Conservation (phyloP, 2,329 filamentous ascomycete genomes). For the Nigrospora sphaerica region DNA sequence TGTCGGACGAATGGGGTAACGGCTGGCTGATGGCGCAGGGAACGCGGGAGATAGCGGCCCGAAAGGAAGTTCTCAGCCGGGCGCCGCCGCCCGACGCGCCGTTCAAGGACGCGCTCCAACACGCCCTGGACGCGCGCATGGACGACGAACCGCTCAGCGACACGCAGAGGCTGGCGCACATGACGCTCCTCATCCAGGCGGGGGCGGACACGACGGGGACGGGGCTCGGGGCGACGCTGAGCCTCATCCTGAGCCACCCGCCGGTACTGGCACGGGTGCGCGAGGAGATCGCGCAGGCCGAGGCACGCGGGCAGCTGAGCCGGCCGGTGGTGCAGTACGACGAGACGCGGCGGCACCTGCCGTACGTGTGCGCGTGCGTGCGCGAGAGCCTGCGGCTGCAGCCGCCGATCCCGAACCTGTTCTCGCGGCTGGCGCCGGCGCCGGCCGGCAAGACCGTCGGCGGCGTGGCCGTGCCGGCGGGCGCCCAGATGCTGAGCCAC, state of each 20-base stretch:
- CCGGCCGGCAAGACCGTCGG: not conserved
- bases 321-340: not conserved
- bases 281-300: not conserved
- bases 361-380: constrained; percentile 1
- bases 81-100: constrained; percentile 3
- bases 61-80: constrained; percentile 12
- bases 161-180: constrained; percentile 19
- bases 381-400: not conserved
- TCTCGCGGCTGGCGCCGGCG: not conserved
- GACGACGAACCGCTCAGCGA: constrained; percentile 20
- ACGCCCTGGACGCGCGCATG: constrained; percentile 21
- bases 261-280: not conserved
- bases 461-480: not conserved
- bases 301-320: not conserved
- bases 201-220: constrained; percentile 7
- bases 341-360: not conserved
- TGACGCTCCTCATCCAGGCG: constrained; percentile 7
- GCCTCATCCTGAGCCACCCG: constrained; percentile 3
- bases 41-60: constrained; percentile 19
- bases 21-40: constrained; percentile 29
- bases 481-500: not conserved
- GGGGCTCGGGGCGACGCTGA: constrained; percentile 3
- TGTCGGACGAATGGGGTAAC: constrained; percentile 22
- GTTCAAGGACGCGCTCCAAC: constrained; percentile 23
- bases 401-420: not conserved